Percentiles rank a stretch among this genome's conserved stretches.
Conservation (phyloP, 371 early-diverging fungal genomes). For the Mucor piriformis region DNA sequence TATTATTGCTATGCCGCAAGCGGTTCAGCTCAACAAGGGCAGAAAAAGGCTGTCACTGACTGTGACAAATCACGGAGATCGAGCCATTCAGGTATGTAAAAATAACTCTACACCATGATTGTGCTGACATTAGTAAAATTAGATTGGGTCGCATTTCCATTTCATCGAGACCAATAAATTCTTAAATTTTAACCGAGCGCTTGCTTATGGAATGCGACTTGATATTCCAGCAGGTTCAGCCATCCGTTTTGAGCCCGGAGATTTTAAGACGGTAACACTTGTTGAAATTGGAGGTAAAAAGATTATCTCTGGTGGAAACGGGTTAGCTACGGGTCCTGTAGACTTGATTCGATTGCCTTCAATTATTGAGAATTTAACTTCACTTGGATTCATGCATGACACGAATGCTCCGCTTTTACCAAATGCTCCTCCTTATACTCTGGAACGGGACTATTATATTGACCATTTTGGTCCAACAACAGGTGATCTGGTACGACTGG, state of each 20-base stretch:
- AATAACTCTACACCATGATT: not conserved
- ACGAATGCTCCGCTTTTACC: conserved; percentile 45
- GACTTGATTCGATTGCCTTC: conserved; percentile 47
- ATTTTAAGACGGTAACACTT: conserved; percentile 78
- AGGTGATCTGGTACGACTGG: conserved; percentile 87
- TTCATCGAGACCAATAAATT: conserved; percentile 87
- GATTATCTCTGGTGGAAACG: conserved; percentile 84
- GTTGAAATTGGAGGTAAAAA: conserved; percentile 85
- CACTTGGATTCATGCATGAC: conserved; percentile 66
- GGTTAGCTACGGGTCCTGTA: conserved; percentile 74
- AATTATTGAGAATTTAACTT: conserved; percentile 47
- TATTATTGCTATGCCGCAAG: conserved; percentile 61
- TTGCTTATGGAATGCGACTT: conserved; percentile 83
- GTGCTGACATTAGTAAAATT: not conserved
- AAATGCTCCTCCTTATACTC: conserved; percentile 48
- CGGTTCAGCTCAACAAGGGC: conserved; percentile 72
- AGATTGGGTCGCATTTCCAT: conserved; percentile 92
- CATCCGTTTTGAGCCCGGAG: conserved; percentile 83
- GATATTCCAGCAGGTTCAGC: conserved; percentile 88
- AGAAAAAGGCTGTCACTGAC: conserved; percentile 66
- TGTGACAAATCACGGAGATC: conserved; percentile 89
- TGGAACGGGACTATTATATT: conserved; percentile 80
- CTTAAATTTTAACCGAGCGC: conserved; percentile 79
- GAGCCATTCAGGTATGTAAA: conserved; percentile 75
- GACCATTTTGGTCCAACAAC: conserved; percentile 92